Base-by-base conservation (phyloP, 352 stramenopile genomes). In the Thalassiosira livingstoniorum region DNA sequence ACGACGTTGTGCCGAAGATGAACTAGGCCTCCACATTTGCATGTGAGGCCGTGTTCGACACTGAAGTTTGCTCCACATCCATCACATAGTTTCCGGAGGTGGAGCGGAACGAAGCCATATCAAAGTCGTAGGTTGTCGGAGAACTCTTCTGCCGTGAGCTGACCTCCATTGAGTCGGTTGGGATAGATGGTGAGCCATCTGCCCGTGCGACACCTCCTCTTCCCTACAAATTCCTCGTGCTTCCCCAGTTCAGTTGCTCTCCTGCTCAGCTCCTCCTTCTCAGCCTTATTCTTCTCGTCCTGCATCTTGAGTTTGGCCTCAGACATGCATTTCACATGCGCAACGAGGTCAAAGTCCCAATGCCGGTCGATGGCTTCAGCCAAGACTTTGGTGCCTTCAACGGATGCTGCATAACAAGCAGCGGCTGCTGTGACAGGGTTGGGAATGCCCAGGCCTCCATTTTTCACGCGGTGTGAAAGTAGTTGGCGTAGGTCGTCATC, bases 41-140 rank as follows among this genome's bases (percentile, higher is more conserved):
- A 90, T 1, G 60, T 39, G 1, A 85, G 42, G 1, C 60, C 68
- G 51, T 89, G 77, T n/a, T 91, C 71, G 15, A 87, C 64, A 7
- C 70, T 78, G n/a, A 89, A 78, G 0, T 37, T 45, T 11, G 11
- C 21, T 25, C 72, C 65, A 43, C 85, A 87, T 23, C 80, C 68
- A 79, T 88, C 61, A 37, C 76, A 86, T n/a, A n/a, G 0, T 4
- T 66, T 1, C 18, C 68, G 62, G 68, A 86, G 53, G 35, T 60
- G 37, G 35, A 76, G 23, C 31, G 71, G 68, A 7, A 3, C 15
- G 18, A 80, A 32, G 34, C 69, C 69, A 29, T 82, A 84, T 0
- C 78, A 69, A 18, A 88, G 57, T 2, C 63, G 51, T 0, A 84
- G 11, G 43, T 76, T 80, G 45, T 86, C 84, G 5, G 55, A 7